These are phyloP conservation scores for Acanthamoeba divionensis DNA, from an alignment of 208 protist species.

Conservation along the genomic window DNA sequence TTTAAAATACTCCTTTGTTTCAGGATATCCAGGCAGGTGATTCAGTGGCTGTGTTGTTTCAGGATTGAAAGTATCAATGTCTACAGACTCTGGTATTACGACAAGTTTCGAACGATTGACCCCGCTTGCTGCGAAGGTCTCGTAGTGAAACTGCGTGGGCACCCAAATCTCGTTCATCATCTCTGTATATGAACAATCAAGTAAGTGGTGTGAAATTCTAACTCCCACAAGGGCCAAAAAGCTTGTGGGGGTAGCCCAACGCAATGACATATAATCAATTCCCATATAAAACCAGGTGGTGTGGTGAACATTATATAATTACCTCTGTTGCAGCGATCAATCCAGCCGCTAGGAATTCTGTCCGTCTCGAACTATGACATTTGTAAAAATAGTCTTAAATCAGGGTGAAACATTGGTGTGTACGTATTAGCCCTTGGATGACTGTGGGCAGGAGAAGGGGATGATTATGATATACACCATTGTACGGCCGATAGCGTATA, in stretches of 20 bases:
- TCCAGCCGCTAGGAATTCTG: constrained; percentile 21
- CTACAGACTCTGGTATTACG: constrained; percentile 48
- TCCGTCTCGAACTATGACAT: constrained; percentile 49
- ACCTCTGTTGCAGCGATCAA: constrained; percentile 43
- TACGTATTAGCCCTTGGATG: too few species aligned
- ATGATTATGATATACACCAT: neutral
- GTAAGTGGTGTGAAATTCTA: too few species aligned
- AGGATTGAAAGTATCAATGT: constrained; percentile 1
- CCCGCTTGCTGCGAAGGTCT: neutral
- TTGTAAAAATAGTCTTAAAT: neutral
- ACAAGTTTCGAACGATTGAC: constrained; percentile 36
- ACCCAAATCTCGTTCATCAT: constrained; percentile 57
- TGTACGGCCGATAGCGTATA: constrained; percentile 2
- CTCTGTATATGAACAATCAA: too few species aligned
- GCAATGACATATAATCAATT: too few species aligned
- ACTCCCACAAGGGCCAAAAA: too few species aligned
- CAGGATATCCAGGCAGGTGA: neutral
- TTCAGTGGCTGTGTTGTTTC: neutral
- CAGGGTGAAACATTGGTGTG: neutral
- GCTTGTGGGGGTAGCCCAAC: too few species aligned
- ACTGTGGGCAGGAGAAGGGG: neutral
- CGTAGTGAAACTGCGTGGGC: constrained; percentile 27
- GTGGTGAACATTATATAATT: too few species aligned
- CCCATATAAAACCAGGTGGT: too few species aligned
- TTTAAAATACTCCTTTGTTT: constrained; percentile 38